Percentiles rank a stretch among this genome's conserved stretches.
Conservation (phyloP, 148 eudicot genomes). For the Fagopyrum esculentum region DNA sequence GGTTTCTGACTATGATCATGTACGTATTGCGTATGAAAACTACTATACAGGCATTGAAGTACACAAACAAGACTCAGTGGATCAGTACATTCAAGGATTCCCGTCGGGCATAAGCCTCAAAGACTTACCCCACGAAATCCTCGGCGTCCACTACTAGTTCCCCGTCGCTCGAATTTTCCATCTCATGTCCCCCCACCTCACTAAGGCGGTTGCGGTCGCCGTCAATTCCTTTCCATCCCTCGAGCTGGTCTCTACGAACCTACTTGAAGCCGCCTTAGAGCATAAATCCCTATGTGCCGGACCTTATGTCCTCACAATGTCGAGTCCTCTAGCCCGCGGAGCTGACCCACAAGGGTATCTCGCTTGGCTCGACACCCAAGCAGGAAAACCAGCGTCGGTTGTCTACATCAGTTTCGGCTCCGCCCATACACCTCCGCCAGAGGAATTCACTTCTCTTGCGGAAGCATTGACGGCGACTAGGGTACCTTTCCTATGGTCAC, state of each 20-base stretch:
- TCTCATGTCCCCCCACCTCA: not conserved
- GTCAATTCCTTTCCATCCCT: not conserved
- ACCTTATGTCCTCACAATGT: not conserved
- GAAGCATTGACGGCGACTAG: not conserved
- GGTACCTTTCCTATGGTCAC: not conserved
- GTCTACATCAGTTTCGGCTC: conserved; percentile 7
- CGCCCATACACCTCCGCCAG: not conserved
- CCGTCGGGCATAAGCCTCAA: not conserved
- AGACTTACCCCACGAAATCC: not conserved
- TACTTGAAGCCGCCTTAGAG: not conserved
- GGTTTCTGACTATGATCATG: too few species aligned
- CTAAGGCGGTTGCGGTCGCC: not conserved
- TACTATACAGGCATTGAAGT: not conserved
- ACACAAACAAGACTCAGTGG: not conserved
- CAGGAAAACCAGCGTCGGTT: not conserved
- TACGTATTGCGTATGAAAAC: too few species aligned
- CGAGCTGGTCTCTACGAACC: not conserved
- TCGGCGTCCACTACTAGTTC: not conserved
- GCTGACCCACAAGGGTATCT: not conserved
- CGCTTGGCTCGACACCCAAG: not conserved
- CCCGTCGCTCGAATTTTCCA: not conserved
- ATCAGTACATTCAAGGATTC: not conserved
- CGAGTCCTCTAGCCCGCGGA: not conserved
- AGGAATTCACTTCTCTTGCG: not conserved
- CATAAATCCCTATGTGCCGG: not conserved